Evolutionary conservation across 2,329 filamentous ascomycete genomes (phyloP).

Genomic region (Pestalotiopsis sp.): DNA sequence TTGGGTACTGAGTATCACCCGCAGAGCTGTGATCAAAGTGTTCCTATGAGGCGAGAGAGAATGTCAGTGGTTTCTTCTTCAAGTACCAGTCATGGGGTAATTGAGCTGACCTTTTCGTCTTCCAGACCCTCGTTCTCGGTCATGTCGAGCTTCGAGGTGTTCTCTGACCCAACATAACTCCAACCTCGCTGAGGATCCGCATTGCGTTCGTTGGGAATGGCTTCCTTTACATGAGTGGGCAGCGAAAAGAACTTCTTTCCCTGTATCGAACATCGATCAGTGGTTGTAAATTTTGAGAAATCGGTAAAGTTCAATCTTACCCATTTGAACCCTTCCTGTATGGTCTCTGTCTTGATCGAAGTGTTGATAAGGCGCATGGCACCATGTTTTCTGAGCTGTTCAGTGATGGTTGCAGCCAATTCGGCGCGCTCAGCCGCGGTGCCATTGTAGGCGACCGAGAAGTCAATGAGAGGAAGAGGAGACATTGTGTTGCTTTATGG

Average conservation of each 20-base stretch:
- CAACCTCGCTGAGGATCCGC: conserved; percentile 4
- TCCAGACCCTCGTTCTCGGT: background rate
- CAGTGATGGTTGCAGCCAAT: conserved; percentile 2
- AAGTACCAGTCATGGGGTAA: background rate
- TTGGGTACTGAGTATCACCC: conserved; percentile 1
- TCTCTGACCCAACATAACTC: conserved; percentile 3
- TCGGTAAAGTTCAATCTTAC: background rate
- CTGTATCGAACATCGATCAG: background rate
- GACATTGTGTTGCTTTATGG: background rate
- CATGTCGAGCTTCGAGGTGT: conserved; percentile 1
- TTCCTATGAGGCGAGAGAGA: background rate
- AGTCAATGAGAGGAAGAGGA: conserved; percentile 3
- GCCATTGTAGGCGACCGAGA: conserved; percentile 3
- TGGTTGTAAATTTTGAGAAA: background rate
- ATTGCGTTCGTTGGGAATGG: background rate
- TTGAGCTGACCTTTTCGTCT: background rate
- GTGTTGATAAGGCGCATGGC: background rate
- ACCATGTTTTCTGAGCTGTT: conserved; percentile 3
- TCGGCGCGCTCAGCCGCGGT: background rate
- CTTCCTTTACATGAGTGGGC: background rate
- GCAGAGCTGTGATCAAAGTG: conserved; percentile 2
- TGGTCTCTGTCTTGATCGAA: conserved; percentile 1
- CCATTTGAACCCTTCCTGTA: conserved; percentile 2
- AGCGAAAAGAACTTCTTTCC: conserved; percentile 2
- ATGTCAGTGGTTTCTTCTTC: background rate